Evolutionary conservation across 495 filamentous ascomycete genomes (phyloP), one percentile per base, ranked within the genome.

Genomic region (Penicillium ucsense): DNA sequence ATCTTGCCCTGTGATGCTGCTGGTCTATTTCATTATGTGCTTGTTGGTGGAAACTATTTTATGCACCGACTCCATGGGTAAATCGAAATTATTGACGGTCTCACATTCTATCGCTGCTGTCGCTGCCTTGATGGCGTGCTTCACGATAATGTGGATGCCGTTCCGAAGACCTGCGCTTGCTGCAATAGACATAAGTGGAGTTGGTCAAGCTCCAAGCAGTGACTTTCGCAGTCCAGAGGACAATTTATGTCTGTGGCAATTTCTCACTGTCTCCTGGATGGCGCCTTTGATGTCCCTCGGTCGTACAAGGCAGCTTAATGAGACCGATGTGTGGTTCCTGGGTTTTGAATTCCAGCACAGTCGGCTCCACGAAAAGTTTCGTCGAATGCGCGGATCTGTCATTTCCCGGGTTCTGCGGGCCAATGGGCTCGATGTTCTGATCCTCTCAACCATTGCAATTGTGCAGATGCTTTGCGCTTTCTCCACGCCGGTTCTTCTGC

Each of bases 231-330:
- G 83, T 41, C 88, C 88, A n/a, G 88, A 94, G 59, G 88, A 94
- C 55, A 77, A 84, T 49, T 59, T 92, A 35, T 83, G 73, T 20
- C 70, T 87, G 2, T 90, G 84, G 83, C 85, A 91, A 56, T 94
- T 82, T 57, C 81, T 88, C 67, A 82, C 79, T 3, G 83, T 94
- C 4, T 88, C 85, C 0, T 94, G 88, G 88, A 82, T 94, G 78
- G 69, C 70, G 3, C 82, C 86, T 0, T 63, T 94, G 30, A 88
- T 90, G 37, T 64, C 71, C 2, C 48, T 77, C 12, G 86, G 84
- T 4, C 74, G 70, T 35, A 70, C 70, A 31, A 67, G 78, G 45
- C 78, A 84, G 57, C 59, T 94, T 4, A 66, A 89, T 53, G 80
- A 91, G 39, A 74, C 81, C 42, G 86, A 92, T 61, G 85, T 94